Conservation (phyloP, 768 basidiomycete species). For the Gelatoporia subvermispora region DNA sequence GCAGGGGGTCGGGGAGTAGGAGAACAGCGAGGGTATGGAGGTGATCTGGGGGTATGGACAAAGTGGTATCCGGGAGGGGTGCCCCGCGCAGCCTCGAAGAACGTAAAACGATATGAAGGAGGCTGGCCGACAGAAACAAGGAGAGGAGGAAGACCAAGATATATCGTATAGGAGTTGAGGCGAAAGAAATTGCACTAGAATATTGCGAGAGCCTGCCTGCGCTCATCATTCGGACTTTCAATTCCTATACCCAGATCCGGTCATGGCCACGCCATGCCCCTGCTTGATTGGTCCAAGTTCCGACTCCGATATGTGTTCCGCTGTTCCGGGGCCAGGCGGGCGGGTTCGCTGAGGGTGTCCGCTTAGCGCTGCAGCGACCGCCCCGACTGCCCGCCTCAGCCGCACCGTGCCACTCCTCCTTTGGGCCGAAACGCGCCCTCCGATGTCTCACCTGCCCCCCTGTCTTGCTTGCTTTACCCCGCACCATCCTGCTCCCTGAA, state of each 20-base stretch:
- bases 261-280: background rate
- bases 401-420: background rate
- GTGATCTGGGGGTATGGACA: slow-evolving; percentile 28
- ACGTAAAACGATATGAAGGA: slow-evolving; percentile 15
- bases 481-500: too few species aligned
- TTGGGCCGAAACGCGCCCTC: background rate
- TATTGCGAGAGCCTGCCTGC: background rate
- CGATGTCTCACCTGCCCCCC: background rate
- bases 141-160: slow-evolving; percentile 17
- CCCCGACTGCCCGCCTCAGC: too few species aligned
- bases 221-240: slow-evolving; percentile 4
- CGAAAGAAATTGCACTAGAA: slow-evolving; percentile 6
- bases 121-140: slow-evolving; percentile 26
- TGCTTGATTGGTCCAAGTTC: too few species aligned
- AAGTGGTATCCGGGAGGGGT: slow-evolving; percentile 28
- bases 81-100: slow-evolving; percentile 26
- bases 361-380: background rate
- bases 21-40: slow-evolving; percentile 28
- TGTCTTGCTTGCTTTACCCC: background rate
- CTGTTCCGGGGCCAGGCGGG: background rate
- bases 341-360: background rate
- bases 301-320: too few species aligned
- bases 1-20: slow-evolving; percentile 17
- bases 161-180: slow-evolving; percentile 8
- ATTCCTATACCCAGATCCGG: background rate